Evolutionary conservation across 1,284 basidiomycete species (phyloP).

Genomic region (Ustilago shanxiensis): DNA sequence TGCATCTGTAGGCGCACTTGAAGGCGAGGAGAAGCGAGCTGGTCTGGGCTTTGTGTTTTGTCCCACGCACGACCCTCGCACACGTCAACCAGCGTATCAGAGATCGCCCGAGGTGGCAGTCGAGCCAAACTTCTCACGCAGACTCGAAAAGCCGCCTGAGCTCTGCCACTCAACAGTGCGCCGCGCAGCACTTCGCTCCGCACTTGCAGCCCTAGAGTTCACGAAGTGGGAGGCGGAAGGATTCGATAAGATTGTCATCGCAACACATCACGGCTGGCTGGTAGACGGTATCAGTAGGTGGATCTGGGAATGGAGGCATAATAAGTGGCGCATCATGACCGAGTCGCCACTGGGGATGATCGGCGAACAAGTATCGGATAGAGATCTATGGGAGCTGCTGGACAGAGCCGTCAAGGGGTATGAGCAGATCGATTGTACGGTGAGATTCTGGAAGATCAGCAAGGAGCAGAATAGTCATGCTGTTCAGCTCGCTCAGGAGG

Average conservation of each 20-base stretch:
- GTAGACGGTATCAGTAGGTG: slow-evolving; percentile 64
- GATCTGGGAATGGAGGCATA: slow-evolving; percentile 67
- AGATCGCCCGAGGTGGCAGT: slow-evolving; percentile 20
- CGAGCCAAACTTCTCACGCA: slow-evolving; percentile 61
- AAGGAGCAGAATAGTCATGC: slow-evolving; percentile 52
- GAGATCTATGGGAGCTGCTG: slow-evolving; percentile 68
- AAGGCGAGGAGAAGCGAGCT: slow-evolving; percentile 38
- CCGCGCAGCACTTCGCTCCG: slow-evolving; percentile 63
- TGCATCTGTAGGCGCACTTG: not conserved
- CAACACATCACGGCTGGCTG: slow-evolving; percentile 64
- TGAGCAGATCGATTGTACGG: slow-evolving; percentile 67
- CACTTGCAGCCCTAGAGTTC: slow-evolving; percentile 65
- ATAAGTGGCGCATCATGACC: slow-evolving; percentile 60
- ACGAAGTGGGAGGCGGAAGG: slow-evolving; percentile 65
- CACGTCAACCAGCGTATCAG: slow-evolving; percentile 14
- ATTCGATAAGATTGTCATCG: slow-evolving; percentile 68
- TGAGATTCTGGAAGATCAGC: slow-evolving; percentile 66
- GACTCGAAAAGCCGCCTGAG: slow-evolving; percentile 62
- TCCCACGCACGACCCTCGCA: slow-evolving; percentile 42
- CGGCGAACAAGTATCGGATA: slow-evolving; percentile 64
- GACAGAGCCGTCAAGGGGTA: slow-evolving; percentile 60
- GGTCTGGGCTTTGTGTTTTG: slow-evolving; percentile 57
- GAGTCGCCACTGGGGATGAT: slow-evolving; percentile 51
- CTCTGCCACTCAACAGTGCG: slow-evolving; percentile 37
- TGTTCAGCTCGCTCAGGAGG: slow-evolving; percentile 55